Conservation (phyloP, 805 yeast species). For the Saccharomycopsis babjevae region DNA sequence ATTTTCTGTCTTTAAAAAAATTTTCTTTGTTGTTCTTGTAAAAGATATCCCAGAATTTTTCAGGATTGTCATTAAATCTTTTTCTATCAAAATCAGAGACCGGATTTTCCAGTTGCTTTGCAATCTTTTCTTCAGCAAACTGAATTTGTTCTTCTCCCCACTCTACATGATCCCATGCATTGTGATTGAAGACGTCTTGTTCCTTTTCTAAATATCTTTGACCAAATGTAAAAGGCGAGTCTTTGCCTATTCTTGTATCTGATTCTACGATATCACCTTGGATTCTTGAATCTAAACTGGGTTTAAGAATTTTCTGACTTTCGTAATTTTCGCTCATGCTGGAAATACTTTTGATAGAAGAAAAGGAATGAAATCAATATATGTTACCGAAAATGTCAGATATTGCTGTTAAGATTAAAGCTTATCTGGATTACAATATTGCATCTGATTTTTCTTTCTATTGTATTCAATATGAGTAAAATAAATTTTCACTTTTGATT, state of each 20-base stretch:
- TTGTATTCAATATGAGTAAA: background rate
- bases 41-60: conserved; percentile 90
- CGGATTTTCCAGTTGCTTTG: conserved; percentile 68
- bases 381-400: background rate
- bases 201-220: conserved; percentile 64
- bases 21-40: conserved; percentile 85
- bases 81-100: conserved; percentile 82
- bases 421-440: background rate
- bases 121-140: conserved; percentile 65
- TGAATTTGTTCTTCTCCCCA: conserved; percentile 87
- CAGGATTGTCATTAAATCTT: conserved; percentile 75
- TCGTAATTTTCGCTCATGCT: background rate
- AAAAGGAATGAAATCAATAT: too few species aligned
- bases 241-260: conserved; percentile 65
- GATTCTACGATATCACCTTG: conserved; percentile 10
- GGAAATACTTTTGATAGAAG: too few species aligned
- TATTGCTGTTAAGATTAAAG: background rate
- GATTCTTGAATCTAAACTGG: conserved; percentile 14
- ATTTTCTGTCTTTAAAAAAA: conserved; percentile 92
- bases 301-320: conserved; percentile 6
- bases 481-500: background rate
- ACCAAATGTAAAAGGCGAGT: conserved; percentile 86
- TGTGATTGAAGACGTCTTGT: conserved; percentile 80
- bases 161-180: conserved; percentile 94
- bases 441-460: background rate